phyloP scores from a whole-genome alignment of 176 grass and related monocot species.

The Aegilops umbellulata region DNA sequence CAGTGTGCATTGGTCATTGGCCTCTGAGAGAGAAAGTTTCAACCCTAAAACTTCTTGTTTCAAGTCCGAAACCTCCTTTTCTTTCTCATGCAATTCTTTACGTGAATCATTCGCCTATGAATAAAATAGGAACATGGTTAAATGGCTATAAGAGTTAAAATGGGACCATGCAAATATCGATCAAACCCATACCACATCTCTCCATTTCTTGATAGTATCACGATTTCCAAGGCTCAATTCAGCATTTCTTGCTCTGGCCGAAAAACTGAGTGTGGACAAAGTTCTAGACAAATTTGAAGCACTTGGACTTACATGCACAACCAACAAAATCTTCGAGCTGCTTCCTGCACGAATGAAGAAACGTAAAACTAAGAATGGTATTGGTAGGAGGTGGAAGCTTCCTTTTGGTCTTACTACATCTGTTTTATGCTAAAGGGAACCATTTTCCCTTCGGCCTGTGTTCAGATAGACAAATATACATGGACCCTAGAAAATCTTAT shows the following conservation, averaged over 20 bases:
- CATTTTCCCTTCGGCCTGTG: neutral
- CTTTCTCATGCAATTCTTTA: constrained; percentile 89
- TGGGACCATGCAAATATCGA: neutral
- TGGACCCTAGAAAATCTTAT: neutral
- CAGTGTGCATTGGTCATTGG: constrained; percentile 79
- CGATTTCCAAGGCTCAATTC: constrained; percentile 98
- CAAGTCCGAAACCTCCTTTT: constrained; percentile 83
- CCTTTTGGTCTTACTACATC: neutral
- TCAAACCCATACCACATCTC: constrained; percentile 81
- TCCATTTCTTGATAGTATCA: constrained; percentile 99
- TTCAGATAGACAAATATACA: constrained; percentile 26
- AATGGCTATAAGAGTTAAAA: neutral
- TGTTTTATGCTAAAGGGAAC: constrained; percentile 8
- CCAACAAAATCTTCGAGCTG: constrained; percentile 86
- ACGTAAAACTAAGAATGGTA: constrained; percentile 19
- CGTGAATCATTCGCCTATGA: constrained; percentile 96
- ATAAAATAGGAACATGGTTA: constrained; percentile 34
- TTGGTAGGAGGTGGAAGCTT: neutral
- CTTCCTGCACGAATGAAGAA: constrained; percentile 52
- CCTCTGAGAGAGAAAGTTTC: constrained; percentile 84
- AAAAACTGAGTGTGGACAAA: constrained; percentile 85
- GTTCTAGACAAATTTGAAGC: constrained; percentile 90
- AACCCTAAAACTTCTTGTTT: constrained; percentile 70
- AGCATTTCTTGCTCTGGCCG: constrained; percentile 90
- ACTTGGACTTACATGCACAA: constrained; percentile 87